phyloP scores from a whole-genome alignment of 257 asterid genomes.

The Cinchona pubescens region DNA sequence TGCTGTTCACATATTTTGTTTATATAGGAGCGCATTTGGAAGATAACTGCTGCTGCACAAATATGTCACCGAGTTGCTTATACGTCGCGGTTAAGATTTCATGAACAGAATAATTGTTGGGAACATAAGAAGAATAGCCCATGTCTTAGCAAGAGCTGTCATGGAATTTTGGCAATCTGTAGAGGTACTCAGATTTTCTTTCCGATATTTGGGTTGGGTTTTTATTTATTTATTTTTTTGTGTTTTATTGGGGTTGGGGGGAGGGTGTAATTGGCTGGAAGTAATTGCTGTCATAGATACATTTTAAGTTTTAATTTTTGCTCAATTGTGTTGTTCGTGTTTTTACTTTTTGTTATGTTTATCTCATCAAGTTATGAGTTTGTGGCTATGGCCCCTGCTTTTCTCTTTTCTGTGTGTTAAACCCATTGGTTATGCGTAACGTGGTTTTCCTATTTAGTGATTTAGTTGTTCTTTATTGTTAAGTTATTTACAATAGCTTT shows the following conservation, averaged over 20 bases:
- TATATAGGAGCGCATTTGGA: conserved; percentile 89
- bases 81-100: conserved; percentile 44
- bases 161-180: conserved; percentile 79
- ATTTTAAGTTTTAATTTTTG: not conserved
- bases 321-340: not conserved
- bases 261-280: not conserved
- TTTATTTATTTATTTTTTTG: no score
- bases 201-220: conserved; percentile 8
- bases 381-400: not conserved
- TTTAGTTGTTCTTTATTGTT: not conserved
- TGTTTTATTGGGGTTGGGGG: conserved; percentile 5
- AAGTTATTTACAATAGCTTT: not conserved
- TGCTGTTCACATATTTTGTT: conserved; percentile 3
- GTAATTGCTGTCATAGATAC: not conserved
- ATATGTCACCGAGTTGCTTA: conserved; percentile 53
- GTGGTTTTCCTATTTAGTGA: not conserved
- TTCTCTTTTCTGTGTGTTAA: not conserved
- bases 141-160: conserved; percentile 64
- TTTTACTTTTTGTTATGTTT: not conserved
- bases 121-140: conserved; percentile 64
- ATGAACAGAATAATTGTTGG: conserved; percentile 35
- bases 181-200: conserved; percentile 42
- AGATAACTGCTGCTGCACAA: conserved; percentile 67
- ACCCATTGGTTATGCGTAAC: not conserved
- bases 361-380: not conserved